Conservation (phyloP, 2,329 filamentous ascomycete species). For the Aspergillus felis region DNA sequence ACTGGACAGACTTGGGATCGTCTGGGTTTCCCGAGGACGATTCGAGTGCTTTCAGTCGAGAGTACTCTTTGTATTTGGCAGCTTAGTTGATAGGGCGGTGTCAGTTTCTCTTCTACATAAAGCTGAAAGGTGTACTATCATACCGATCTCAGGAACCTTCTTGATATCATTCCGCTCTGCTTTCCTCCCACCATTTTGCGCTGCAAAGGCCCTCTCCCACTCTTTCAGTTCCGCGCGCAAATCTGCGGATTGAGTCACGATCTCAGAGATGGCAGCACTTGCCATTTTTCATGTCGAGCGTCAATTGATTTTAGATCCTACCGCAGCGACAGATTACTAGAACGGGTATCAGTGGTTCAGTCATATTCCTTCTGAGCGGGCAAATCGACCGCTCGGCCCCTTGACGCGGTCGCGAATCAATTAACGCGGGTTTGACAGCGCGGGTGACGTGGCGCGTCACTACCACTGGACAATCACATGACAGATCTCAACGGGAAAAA, state of each 20-base stretch:
- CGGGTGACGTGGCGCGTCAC: slow-evolving; percentile 23
- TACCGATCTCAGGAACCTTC: slow-evolving; percentile 42
- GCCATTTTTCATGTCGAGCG: slow-evolving; percentile 24
- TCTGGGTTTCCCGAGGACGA: slow-evolving; percentile 17
- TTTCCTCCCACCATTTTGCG: slow-evolving; percentile 41
- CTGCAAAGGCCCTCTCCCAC: slow-evolving; percentile 46
- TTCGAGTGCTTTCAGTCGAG: slow-evolving; percentile 37
- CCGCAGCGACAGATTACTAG: background rate
- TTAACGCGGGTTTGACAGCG: slow-evolving; percentile 22
- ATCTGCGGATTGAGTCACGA: slow-evolving; percentile 23
- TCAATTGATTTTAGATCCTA: background rate
- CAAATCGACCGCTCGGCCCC: slow-evolving; percentile 3
- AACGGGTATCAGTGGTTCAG: background rate
- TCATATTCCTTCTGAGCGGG: background rate
- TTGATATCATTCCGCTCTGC: slow-evolving; percentile 47
- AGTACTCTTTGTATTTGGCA: slow-evolving; percentile 48
- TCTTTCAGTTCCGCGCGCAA: slow-evolving; percentile 45
- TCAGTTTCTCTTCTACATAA: background rate
- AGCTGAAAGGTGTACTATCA: background rate
- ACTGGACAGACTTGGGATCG: slow-evolving; percentile 10
- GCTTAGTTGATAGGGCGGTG: slow-evolving; percentile 25
- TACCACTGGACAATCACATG: background rate
- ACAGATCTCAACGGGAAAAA: background rate
- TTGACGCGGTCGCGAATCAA: slow-evolving; percentile 26
- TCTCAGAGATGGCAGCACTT: slow-evolving; percentile 20